Evolutionary conservation across 441 rosid species (phyloP).

Genomic region (Geranium incanum): DNA sequence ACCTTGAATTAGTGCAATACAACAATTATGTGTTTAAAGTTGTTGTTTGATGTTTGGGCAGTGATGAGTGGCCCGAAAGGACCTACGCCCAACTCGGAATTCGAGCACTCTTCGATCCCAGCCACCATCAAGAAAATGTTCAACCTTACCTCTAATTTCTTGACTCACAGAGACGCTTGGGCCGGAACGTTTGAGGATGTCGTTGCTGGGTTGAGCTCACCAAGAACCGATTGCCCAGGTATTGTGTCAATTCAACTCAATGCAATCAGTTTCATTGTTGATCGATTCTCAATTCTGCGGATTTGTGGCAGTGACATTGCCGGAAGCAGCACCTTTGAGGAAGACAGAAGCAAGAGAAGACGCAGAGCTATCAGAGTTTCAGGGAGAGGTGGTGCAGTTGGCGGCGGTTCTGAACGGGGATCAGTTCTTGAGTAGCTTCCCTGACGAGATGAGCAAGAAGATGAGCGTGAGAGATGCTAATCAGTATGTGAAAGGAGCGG

Average conservation of each 20-base stretch:
- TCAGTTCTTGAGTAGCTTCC: slow-evolving; percentile 8
- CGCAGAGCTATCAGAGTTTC: slow-evolving; percentile 58
- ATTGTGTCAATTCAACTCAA: background rate
- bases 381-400: slow-evolving; percentile 76
- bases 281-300: background rate
- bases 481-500: background rate
- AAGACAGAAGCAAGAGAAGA: slow-evolving; percentile 62
- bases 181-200: slow-evolving; percentile 87
- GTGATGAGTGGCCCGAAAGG: slow-evolving; percentile 62
- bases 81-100: slow-evolving; percentile 66
- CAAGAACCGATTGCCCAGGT: slow-evolving; percentile 89
- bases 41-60: slow-evolving; percentile 22
- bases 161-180: slow-evolving; percentile 95
- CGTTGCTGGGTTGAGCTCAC: slow-evolving; percentile 47
- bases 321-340: slow-evolving; percentile 48
- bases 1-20: background rate
- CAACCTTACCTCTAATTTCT: slow-evolving; percentile 70
- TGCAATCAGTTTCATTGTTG: background rate
- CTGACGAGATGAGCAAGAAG: background rate
- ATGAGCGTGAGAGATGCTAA: background rate
- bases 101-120: slow-evolving; percentile 83
- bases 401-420: slow-evolving; percentile 92
- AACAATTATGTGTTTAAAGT: slow-evolving; percentile 13
- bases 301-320: background rate
- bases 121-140: slow-evolving; percentile 89